Base-by-base conservation (phyloP, 139 green algal species). In the Limnomonas spitsbergensis region DNA sequence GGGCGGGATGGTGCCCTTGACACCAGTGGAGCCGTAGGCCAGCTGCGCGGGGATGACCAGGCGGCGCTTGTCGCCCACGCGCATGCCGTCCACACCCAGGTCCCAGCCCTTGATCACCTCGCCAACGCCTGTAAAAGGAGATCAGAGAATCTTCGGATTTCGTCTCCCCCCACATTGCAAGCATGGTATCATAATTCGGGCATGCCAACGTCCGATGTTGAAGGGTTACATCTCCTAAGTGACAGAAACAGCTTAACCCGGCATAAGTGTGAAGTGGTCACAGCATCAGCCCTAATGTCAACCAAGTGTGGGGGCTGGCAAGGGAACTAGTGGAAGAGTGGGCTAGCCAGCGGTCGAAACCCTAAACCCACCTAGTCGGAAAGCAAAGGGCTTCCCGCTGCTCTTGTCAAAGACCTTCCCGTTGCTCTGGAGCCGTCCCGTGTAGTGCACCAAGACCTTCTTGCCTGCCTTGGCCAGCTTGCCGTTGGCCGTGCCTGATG, bases 401-500 rank as follows among this genome's bases (percentile, higher is more conserved):
- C 79, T 96, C 80, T 90, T 72, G 84, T 98, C 94, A 78, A 98
- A 98, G 7, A 96, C 83, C 80, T 95, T 95, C 73, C 92, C 92
- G 70, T 86, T 96, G 40, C 34, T 82, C 76, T 90, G 87, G n/a
- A 98, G 88, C 29, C 82, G 83, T 32, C 94, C 94, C 4, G 88
- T 74, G 75, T 98, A 98, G 38, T 85, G 81, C 70, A 81, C 40
- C 0, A 4, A 32, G 32, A 90, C 82, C 72, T 78, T 87, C 80
- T 91, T 92, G n/a, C 92, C 92, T 0, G 69, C 35, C 79, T 90
- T 91, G 42, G 92, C 91, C 40, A 94, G 79, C 86, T 96, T 96
- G 78, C 87, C 93, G 67, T 89, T 84, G 0, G 91, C 78, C 31
- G 80, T 78, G 87, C 93, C 77, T 61, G 39, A 52, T 14, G 9